A percentile compares a stretch with the other conserved stretches of the same genome.
These are phyloP conservation scores for Plasmodium fragile DNA, from an alignment of 169 alveolate genomes.

Conservation along the genomic window DNA sequence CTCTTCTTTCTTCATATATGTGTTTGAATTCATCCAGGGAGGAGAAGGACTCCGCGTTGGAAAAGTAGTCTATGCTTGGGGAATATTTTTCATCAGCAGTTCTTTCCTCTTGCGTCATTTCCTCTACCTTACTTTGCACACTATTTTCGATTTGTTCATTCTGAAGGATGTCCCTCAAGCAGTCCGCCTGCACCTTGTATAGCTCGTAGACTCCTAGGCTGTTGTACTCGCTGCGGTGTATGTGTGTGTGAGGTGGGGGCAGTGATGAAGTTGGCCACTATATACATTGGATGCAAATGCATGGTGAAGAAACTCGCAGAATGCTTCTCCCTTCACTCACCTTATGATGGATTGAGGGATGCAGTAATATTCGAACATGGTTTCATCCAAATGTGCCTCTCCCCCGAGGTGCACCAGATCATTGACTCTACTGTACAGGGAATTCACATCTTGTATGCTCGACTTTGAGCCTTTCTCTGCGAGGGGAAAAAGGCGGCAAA, in stretches of 20 bases:
- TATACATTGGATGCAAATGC: not conserved
- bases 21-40: conserved; percentile 14
- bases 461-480: conserved; percentile 38
- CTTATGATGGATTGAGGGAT: conserved; percentile 48
- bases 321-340: not conserved
- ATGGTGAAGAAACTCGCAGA: not conserved
- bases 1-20: not conserved
- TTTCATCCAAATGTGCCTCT: conserved; percentile 15
- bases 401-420: not conserved
- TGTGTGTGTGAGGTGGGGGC: too few relatives aligned
- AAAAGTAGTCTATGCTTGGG: not conserved
- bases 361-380: conserved; percentile 25
- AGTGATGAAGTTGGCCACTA: not conserved
- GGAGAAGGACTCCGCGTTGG: conserved; percentile 10
- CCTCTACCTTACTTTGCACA: not conserved
- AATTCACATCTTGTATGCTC: conserved; percentile 16
- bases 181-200: conserved; percentile 40
- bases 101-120: not conserved
- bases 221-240: conserved; percentile 37
- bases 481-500: not conserved
- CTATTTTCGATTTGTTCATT: conserved; percentile 32
- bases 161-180: conserved; percentile 12
- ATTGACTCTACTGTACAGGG: conserved; percentile 18
- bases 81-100: not conserved
- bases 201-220: conserved; percentile 18